A percentile compares a stretch with the other conserved stretches of the same genome.
Evolutionary conservation across 2,329 filamentous ascomycete genomes (phyloP).

Genomic region (Drechslerella stenobrocha): DNA sequence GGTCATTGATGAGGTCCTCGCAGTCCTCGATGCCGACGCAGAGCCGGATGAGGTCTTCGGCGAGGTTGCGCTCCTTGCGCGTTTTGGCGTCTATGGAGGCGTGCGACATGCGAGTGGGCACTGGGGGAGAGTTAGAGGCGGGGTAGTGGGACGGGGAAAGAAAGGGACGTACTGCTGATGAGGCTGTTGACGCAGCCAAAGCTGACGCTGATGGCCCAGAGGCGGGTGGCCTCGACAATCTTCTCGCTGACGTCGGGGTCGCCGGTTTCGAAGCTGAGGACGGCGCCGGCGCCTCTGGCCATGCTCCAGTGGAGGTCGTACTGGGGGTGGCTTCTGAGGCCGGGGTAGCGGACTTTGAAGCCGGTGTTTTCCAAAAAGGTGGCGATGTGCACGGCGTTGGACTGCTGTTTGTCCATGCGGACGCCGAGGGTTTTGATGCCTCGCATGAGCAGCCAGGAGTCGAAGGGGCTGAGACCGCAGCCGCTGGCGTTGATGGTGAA

Average conservation of each 20-base stretch:
- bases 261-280: conserved; percentile 94
- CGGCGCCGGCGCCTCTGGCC: conserved; percentile 89
- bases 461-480: conserved; percentile 90
- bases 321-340: conserved; percentile 90
- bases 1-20: conserved; percentile 87
- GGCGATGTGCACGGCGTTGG: conserved; percentile 86
- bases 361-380: conserved; percentile 87
- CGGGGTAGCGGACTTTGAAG: conserved; percentile 93
- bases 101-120: conserved; percentile 99
- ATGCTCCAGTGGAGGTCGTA: conserved; percentile 96
- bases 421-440: conserved; percentile 96
- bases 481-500: conserved; percentile 97
- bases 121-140: conserved; percentile 17
- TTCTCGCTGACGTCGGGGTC: conserved; percentile 80
- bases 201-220: conserved; percentile 95
- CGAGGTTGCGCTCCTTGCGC: conserved; percentile 82
- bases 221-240: conserved; percentile 86
- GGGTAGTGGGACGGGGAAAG: background rate
- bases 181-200: conserved; percentile 98
- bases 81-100: conserved; percentile 97
- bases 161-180: conserved; percentile 68
- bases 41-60: conserved; percentile 91
- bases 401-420: conserved; percentile 97
- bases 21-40: conserved; percentile 93
- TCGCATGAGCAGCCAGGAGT: conserved; percentile 91